A percentile compares a stretch with the other conserved stretches of the same genome.
Conservation (phyloP, 2,329 filamentous ascomycete species). For the Phialemoniopsis sp. region DNA sequence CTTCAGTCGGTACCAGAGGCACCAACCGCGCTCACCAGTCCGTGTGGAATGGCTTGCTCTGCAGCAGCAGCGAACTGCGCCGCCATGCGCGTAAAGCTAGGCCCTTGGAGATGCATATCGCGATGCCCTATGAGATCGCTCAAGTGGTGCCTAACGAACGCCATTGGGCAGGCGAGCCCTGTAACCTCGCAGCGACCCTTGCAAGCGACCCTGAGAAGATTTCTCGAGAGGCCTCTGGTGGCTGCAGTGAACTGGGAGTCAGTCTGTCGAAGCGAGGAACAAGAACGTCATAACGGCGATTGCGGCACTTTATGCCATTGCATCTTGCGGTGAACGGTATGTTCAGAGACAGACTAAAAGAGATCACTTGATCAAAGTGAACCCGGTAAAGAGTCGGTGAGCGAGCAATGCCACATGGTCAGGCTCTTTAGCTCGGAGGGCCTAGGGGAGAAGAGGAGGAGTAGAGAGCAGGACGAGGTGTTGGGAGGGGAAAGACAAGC, state of each 20-base stretch:
- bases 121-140: slow-evolving; percentile 28
- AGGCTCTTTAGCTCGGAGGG: no score
- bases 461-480: no score
- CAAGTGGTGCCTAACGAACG: slow-evolving; percentile 16
- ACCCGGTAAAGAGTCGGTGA: no score
- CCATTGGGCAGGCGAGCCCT: slow-evolving; percentile 23
- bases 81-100: slow-evolving; percentile 27
- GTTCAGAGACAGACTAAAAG: no score
- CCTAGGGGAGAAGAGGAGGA: no score
- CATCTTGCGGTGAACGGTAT: background rate
- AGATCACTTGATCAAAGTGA: no score
- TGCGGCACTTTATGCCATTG: background rate
- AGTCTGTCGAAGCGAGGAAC: background rate
- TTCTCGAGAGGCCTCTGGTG: background rate
- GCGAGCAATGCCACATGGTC: no score
- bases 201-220: background rate
- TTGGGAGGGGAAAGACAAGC: no score
- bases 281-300: background rate
- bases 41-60: background rate
- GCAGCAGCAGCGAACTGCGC: slow-evolving; percentile 24
- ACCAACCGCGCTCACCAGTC: slow-evolving; percentile 7
- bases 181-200: slow-evolving; percentile 2
- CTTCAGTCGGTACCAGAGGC: background rate
- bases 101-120: slow-evolving; percentile 28
- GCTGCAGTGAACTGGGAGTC: background rate